These are phyloP conservation scores for Euphorbia lathyris DNA, from an alignment of 345 rosid species.

Conservation along the genomic window DNA sequence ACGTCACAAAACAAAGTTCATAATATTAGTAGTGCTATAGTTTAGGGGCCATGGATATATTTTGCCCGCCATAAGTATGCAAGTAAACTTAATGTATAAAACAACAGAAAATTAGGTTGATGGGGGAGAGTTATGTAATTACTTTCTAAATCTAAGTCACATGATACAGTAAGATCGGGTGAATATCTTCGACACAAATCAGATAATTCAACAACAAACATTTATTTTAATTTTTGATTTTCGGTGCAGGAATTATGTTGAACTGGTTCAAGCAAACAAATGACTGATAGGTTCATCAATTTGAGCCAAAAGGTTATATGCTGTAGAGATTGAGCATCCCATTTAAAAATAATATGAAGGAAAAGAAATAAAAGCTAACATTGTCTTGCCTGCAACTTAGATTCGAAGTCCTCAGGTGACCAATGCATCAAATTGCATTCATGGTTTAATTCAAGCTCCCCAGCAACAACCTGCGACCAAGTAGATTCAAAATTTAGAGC, in stretches of 20 bases:
- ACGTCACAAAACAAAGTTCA: too few relatives aligned
- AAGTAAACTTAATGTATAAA: too few relatives aligned
- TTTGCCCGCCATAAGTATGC: too few relatives aligned
- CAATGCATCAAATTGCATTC: slow-evolving; percentile 87
- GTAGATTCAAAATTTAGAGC: slow-evolving; percentile 9
- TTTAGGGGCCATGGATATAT: too few relatives aligned
- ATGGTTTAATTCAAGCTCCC: slow-evolving; percentile 89
- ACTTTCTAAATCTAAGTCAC: neutral
- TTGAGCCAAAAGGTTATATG: neutral
- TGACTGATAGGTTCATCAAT: neutral
- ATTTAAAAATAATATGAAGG: neutral
- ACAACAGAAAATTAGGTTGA: too few relatives aligned
- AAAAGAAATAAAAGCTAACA: neutral
- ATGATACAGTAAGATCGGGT: neutral
- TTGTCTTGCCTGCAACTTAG: slow-evolving; percentile 75
- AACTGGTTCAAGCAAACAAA: slow-evolving; percentile 1
- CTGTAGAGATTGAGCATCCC: neutral
- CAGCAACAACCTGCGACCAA: slow-evolving; percentile 82
- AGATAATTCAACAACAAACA: neutral
- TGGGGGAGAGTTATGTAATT: too few relatives aligned
- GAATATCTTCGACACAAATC: neutral
- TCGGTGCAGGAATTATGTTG: neutral
- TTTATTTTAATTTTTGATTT: neutral
- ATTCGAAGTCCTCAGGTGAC: slow-evolving; percentile 96
- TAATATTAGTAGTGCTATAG: too few relatives aligned